Conservation (phyloP, 495 filamentous ascomycete genomes). For the Durotheca rogersii region DNA sequence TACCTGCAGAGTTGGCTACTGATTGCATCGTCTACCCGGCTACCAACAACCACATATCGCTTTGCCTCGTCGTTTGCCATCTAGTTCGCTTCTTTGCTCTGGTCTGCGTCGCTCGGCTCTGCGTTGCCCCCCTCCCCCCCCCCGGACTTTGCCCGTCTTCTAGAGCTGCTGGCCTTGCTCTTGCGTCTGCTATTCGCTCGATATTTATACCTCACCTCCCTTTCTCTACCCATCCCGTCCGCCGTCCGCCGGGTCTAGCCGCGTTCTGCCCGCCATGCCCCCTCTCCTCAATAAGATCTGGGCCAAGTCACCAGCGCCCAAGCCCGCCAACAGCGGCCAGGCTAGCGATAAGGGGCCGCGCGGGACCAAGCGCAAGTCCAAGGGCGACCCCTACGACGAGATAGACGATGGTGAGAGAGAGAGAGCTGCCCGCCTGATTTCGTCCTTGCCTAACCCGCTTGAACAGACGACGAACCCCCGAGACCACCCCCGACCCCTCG, state of each 20-base stretch:
- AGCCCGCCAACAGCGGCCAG: conserved; percentile 15
- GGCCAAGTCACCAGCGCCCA: conserved; percentile 22
- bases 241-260: background rate
- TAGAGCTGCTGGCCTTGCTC: too few species aligned
- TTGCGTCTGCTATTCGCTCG: too few species aligned
- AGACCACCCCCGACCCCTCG: conserved; percentile 23
- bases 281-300: conserved; percentile 1
- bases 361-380: conserved; percentile 34
- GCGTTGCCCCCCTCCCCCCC: too few species aligned
- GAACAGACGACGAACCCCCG: conserved; percentile 17
- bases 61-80: too few species aligned
- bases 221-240: background rate
- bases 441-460: background rate
- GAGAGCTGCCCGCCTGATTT: background rate
- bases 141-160: too few species aligned
- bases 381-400: conserved; percentile 33
- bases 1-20: too few species aligned
- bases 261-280: conserved; percentile 7
- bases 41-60: too few species aligned
- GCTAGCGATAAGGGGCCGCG: conserved; percentile 9
- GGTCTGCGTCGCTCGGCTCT: too few species aligned
- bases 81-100: too few species aligned
- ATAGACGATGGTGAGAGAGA: conserved; percentile 32
- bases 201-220: too few species aligned
- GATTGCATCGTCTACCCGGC: too few species aligned